phyloP scores from a whole-genome alignment of 768 basidiomycete species.

The Podaxis sp. region DNA sequence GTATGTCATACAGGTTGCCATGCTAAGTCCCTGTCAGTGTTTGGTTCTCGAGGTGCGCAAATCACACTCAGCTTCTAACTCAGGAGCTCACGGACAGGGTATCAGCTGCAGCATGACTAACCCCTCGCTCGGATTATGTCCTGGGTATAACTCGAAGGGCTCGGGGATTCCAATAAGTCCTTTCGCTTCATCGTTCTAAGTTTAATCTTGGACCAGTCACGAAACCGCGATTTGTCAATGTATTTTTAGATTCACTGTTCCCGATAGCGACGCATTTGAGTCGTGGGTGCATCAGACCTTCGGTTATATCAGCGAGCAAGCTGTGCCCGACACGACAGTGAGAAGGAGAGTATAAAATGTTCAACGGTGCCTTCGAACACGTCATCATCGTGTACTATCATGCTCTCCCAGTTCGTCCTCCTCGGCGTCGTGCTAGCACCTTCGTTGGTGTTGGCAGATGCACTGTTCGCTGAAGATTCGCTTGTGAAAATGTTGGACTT shows the following conservation, averaged over 20 bases:
- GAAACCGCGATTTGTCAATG: neutral
- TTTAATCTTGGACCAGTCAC: neutral
- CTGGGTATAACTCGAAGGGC: neutral
- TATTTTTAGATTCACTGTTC: neutral
- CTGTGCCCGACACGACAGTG: slow-evolving; percentile 9
- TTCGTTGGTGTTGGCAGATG: slow-evolving; percentile 47
- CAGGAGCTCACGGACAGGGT: too few species aligned
- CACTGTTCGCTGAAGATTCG: slow-evolving; percentile 40
- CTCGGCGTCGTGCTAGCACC: slow-evolving; percentile 31
- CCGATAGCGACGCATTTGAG: neutral
- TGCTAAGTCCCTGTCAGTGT: too few species aligned
- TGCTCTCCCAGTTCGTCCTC: slow-evolving; percentile 1
- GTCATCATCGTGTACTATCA: neutral
- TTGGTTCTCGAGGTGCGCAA: too few species aligned
- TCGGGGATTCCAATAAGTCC: neutral
- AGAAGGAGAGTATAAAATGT: neutral
- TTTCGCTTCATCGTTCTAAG: neutral
- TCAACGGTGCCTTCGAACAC: neutral
- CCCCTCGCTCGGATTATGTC: too few species aligned
- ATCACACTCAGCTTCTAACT: too few species aligned
- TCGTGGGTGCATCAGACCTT: neutral
- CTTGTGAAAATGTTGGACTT: slow-evolving; percentile 74
- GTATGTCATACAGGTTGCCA: too few species aligned
- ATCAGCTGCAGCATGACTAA: too few species aligned
- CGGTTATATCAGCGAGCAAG: slow-evolving; percentile 3